These are phyloP conservation scores for Macrophomina tecta DNA, from an alignment of 2,329 filamentous ascomycete species.

Conservation along the genomic window DNA sequence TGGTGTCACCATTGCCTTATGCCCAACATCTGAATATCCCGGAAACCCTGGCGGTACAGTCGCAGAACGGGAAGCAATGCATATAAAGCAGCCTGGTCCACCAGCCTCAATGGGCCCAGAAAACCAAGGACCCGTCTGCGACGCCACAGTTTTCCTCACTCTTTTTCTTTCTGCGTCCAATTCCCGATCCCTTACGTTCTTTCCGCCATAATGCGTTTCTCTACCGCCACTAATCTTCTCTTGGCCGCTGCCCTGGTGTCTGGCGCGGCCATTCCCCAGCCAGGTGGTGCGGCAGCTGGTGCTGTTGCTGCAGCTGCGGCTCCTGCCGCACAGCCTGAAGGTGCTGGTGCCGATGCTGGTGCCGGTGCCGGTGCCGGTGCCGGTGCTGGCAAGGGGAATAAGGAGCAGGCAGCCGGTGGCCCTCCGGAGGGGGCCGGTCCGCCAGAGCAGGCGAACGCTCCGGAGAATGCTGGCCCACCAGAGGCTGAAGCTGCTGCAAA, in stretches of 20 bases:
- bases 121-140: conserved; percentile 8
- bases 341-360: neutral
- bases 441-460: neutral
- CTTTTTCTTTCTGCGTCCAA: neutral
- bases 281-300: neutral
- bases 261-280: conserved; percentile 12
- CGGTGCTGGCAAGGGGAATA: neutral
- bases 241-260: conserved; percentile 7
- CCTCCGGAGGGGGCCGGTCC: neutral
- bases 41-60: neutral
- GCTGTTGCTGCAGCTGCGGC: conserved; percentile 4
- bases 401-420: neutral
- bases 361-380: neutral
- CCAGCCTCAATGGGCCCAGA: neutral
- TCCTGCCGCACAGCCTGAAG: neutral
- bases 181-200: neutral
- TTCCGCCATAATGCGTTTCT: conserved; percentile 2
- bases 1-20: neutral
- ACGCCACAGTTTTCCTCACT: conserved; percentile 15
- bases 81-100: neutral
- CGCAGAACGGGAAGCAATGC: neutral
- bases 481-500: neutral
- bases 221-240: neutral
- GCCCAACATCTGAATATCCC: neutral
- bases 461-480: neutral